Evolutionary conservation across 306 rosid genomes (phyloP), one percentile per base, ranked within the genome.

Genomic region (Cucurbita moschata): DNA sequence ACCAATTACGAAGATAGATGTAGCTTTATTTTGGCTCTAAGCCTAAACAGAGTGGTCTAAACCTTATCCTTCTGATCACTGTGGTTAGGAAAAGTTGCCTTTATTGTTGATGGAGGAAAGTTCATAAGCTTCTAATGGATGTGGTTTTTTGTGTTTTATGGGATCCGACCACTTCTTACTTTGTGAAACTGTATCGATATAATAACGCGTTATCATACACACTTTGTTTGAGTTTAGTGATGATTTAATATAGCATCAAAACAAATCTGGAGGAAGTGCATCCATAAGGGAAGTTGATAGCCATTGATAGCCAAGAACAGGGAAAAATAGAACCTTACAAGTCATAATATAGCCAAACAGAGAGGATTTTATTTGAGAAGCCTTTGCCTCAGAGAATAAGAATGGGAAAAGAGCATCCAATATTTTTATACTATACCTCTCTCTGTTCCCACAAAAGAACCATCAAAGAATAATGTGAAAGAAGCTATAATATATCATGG

Each of bases 41-140:
- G 71, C 38, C 16, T 64, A 64, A 63, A 63, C 50, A 63, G 70
- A 39, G 35, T 63, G 70, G 50, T 19, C 70, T 63, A 63, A 63
- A 42, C 23, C 8, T 40, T 11, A 2, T n/a, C 46, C n/a, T 63
- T 39, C 1, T 65, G 8, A 42, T 42, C 71, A 42, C 35, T 42
- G 52, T 64, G 52, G 4, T 64, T 65, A 9, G 52, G 52, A 43
- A n/a, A 42, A 10, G 71, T 65, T 42, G 71, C 38, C 43, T 65
- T 65, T 52, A 42, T 42, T 65, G 21, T 65, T 18, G 71, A 65
- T 65, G 71, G 37, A 10, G 13, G 10, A 14, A 49, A 35, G 39
- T 37, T 64, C 42, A 35, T n/a, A 42, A 43, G 53, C 51, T 43
- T 42, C 52, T 10, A 65, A 65, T 65, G n/a, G 43, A 42, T 42